Base-by-base conservation (phyloP, 192 early-diverging fungal species). In the Backusella macrospora region DNA sequence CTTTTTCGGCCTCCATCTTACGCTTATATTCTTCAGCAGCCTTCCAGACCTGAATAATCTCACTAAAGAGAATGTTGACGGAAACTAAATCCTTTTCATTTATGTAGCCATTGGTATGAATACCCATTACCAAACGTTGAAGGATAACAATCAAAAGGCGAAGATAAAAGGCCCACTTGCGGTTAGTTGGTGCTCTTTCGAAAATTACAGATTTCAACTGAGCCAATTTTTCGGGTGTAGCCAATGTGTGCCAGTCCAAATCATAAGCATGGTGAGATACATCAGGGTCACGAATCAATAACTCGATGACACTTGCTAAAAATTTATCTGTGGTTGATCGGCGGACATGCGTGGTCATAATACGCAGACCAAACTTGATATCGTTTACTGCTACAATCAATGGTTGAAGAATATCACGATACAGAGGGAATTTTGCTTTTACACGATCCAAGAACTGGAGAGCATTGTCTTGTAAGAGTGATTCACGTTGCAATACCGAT, bases 391-490 rank as follows among this genome's bases (percentile, higher is more conserved):
- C 85, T n/a, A 91, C 77, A 34, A 86, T 76, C 29, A 93, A 38
- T 5, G 93, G 93, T 21, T 92, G 89, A 1, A 92, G 72, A 59
- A 96, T 83, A 82, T 96, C 95, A 18, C 83, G 80, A 78, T 94
- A 96, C 13, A 87, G 73, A 1, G 87, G 87, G 79, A 91, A 96
- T 72, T 92, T 92, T 23, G 79, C 68, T 37, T 86, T 79, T 38
- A 93, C 76, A 21, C 90, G 78, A 55, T 86, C 81, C 59, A 93
- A 83, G 65, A 92, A 90, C 18, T 92, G 84, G 2, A 78, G 71
- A 5, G 91, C 82, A 62, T 89, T 91, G 45, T 86, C 88, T 77
- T 96, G 95, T 63, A 95, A 81, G 49, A 89, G 75, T 62, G 73
- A 49, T 73, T 93, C 92, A 16, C 88, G 81, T 29, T 91, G 82